A percentile compares a stretch with the other conserved stretches of the same genome.
Evolutionary conservation across 192 early-diverging fungal species (phyloP).

Genomic region (Dissophora ornata): DNA sequence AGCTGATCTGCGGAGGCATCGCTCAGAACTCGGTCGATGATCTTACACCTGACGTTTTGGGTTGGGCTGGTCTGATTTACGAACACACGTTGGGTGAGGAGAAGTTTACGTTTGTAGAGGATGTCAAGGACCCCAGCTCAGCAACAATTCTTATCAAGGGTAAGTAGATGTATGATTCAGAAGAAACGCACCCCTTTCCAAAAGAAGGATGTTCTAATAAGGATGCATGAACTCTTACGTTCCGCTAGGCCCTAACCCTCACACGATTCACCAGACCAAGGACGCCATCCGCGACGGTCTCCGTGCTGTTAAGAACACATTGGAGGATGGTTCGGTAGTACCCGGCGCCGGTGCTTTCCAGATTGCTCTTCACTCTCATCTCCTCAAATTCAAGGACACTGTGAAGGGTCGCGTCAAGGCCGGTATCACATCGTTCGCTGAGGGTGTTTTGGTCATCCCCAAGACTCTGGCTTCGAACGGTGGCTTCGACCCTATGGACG

Average conservation of each 20-base stretch:
- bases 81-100: conserved; percentile 98
- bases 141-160: conserved; percentile 96
- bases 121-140: conserved; percentile 88
- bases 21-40: conserved; percentile 99
- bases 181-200: too few species aligned
- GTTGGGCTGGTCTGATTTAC: conserved; percentile 92
- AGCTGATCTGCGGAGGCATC: conserved; percentile 92
- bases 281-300: conserved; percentile 98
- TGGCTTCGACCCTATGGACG: conserved; percentile 96
- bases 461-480: conserved; percentile 96
- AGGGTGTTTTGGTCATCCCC: conserved; percentile 95
- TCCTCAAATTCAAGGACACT: conserved; percentile 87
- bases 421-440: conserved; percentile 97
- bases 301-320: conserved; percentile 97
- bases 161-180: conserved; percentile 14
- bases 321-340: conserved; percentile 92
- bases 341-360: conserved; percentile 98
- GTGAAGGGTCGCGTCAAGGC: conserved; percentile 96
- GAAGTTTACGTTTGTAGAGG: conserved; percentile 99
- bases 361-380: conserved; percentile 84
- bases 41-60: conserved; percentile 83
- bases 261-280: conserved; percentile 94
- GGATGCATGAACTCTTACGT: too few species aligned
- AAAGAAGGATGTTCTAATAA: neutral
- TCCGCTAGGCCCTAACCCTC: conserved; percentile 81